Evolutionary conservation across 2,329 filamentous ascomycete species (phyloP).

Genomic region (Acephala macrosclerotiorum): DNA sequence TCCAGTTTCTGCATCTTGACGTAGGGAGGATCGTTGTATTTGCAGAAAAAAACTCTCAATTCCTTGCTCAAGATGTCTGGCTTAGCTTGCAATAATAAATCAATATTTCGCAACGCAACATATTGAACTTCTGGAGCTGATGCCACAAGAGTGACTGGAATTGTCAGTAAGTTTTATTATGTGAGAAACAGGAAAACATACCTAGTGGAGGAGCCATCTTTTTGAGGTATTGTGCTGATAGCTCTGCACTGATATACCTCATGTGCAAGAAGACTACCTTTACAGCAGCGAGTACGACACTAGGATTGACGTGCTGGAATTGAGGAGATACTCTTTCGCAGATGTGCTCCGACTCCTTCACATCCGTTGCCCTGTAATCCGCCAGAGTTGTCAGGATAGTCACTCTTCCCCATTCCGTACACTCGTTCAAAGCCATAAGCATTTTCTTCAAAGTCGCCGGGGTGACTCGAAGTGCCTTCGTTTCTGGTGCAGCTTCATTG

Average conservation of each 20-base stretch:
- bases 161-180: slow-evolving; percentile 25
- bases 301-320: slow-evolving; percentile 98
- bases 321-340: slow-evolving; percentile 96
- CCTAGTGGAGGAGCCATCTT: slow-evolving; percentile 98
- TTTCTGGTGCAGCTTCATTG: slow-evolving; percentile 87
- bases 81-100: slow-evolving; percentile 92
- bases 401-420: slow-evolving; percentile 97
- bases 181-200: slow-evolving; percentile 51
- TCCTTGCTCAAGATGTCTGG: slow-evolving; percentile 97
- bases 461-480: slow-evolving; percentile 83
- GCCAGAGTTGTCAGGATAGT: slow-evolving; percentile 91
- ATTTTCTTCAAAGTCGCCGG: slow-evolving; percentile 90
- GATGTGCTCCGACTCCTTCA: slow-evolving; percentile 97
- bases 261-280: slow-evolving; percentile 98
- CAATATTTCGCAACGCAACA: slow-evolving; percentile 94
- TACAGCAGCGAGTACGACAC: slow-evolving; percentile 95
- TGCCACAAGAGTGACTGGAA: slow-evolving; percentile 87
- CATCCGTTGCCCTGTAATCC: slow-evolving; percentile 84
- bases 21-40: slow-evolving; percentile 98
- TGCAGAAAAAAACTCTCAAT: slow-evolving; percentile 98
- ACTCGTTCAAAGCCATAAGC: slow-evolving; percentile 95
- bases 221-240: slow-evolving; percentile 87
- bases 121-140: slow-evolving; percentile 98
- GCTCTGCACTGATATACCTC: slow-evolving; percentile 79
- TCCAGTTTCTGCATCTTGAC: slow-evolving; percentile 98